Percentiles rank a stretch among this genome's conserved stretches.
phyloP scores from a whole-genome alignment of 768 basidiomycete genomes.

The Phanerochaete sordida region DNA sequence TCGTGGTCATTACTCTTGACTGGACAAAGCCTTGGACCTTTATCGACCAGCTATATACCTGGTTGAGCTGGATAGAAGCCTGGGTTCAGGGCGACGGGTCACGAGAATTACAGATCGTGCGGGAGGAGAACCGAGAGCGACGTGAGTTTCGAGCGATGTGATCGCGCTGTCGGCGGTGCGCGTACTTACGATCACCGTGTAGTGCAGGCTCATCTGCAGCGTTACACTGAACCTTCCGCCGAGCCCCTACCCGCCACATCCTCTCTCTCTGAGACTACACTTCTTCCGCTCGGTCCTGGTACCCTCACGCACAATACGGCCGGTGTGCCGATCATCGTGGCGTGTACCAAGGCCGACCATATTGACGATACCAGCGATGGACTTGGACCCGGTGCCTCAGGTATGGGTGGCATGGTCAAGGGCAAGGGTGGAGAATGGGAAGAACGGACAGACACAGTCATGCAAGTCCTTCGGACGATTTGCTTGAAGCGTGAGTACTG shows the following conservation, averaged over 20 bases:
- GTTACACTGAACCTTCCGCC: constrained; percentile 79
- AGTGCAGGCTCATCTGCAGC: constrained; percentile 90
- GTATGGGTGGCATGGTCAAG: constrained; percentile 89
- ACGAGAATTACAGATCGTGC: constrained; percentile 67
- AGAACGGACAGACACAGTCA: constrained; percentile 90
- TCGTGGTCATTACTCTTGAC: constrained; percentile 84
- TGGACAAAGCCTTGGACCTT: constrained; percentile 97
- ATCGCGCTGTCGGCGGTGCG: too few relatives aligned
- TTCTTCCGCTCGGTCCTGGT: constrained; percentile 82
- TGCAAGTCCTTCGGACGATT: constrained; percentile 92
- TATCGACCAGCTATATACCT: constrained; percentile 75
- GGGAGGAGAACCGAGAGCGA: constrained; percentile 81
- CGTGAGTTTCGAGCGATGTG: constrained; percentile 43
- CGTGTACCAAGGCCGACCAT: constrained; percentile 89
- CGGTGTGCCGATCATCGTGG: constrained; percentile 79
- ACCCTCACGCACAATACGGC: constrained; percentile 83
- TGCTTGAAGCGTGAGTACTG: constrained; percentile 80
- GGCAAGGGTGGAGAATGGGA: constrained; percentile 93
- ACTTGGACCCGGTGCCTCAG: constrained; percentile 65
- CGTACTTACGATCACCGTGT: not conserved
- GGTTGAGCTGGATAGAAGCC: constrained; percentile 82
- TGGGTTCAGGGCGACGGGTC: constrained; percentile 73
- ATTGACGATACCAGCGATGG: constrained; percentile 82
- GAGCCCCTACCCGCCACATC: constrained; percentile 63
- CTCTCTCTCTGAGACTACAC: constrained; percentile 53